Base-by-base conservation (phyloP, 73 alveolate species). In the Blepharisma japonicum region DNA sequence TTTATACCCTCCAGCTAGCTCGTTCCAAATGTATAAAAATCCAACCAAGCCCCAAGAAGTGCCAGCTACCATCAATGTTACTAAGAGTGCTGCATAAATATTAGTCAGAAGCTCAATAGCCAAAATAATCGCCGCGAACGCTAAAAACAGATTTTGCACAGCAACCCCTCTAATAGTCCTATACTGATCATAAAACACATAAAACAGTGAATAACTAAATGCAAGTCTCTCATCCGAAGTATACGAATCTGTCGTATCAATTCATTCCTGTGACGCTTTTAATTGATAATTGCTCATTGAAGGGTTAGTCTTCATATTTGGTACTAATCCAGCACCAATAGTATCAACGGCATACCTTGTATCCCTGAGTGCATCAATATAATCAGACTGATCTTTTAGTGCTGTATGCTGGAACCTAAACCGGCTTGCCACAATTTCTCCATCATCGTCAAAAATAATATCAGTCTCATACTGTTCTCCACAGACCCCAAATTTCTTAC, bases 151-250 rank as follows among this genome's bases (percentile, higher is more conserved):
- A 71, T 95, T 92, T 71, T 88, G 84, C 0, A 94, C 79, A 6
- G 97, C 89, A 7, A 92, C 89, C n/a, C 98, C 98, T 72, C 97
- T 71, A 38, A 95, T 95, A 79, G 91, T 91, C 7, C 97, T 91
- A 81, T 95, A 95, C 77, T 95, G 87, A 71, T 95, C 99, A 77
- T 95, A 93, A 86, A 78, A 95, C 14, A 94, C 98, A 71, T 95
- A 95, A 55, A 90, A 91, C 77, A 91, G 88, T 1, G 98, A 93
- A 79, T 93, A 95, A n/a, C 97, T 86, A 83, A 88, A 95, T 6
- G 92, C 98, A 0, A 87, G 81, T 27, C 88, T 88, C 25, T 85
- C 89, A 55, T 90, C 90, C 14, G 11, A 9, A 38, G 11, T 18
- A n/a, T 39, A 7, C 14, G 56, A 11, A 18, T 18, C 11, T 23